phyloP scores from a whole-genome alignment of 2,329 filamentous ascomycete genomes.

The Monilinia laxa region DNA sequence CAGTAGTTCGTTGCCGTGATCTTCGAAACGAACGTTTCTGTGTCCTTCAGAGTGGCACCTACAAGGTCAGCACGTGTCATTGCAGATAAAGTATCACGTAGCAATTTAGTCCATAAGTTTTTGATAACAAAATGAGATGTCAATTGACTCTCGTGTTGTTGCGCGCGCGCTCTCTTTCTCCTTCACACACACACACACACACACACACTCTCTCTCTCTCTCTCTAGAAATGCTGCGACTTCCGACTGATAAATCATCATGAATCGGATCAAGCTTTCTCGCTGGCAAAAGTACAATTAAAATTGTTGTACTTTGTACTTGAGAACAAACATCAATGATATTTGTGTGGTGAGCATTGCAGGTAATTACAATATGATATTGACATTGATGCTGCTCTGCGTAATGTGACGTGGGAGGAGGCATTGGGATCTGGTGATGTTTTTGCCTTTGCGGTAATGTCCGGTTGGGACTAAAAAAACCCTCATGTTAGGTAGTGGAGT shows the following conservation, averaged over 20 bases:
- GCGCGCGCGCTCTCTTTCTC: slow-evolving; percentile 22
- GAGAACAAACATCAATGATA: neutral
- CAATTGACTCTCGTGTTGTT: slow-evolving; percentile 25
- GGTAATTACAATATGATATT: slow-evolving; percentile 26
- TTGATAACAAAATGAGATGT: slow-evolving; percentile 35
- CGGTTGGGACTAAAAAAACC: slow-evolving; percentile 36
- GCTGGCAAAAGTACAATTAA: slow-evolving; percentile 15
- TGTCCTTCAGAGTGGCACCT: slow-evolving; percentile 37
- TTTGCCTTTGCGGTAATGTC: slow-evolving; percentile 32
- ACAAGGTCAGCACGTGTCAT: slow-evolving; percentile 42
- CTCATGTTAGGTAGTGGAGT: slow-evolving; percentile 35
- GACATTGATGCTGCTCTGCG: slow-evolving; percentile 25
- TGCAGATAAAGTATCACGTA: slow-evolving; percentile 39
- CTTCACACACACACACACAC: too few species aligned
- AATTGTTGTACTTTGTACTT: neutral
- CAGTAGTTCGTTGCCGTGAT: slow-evolving; percentile 38
- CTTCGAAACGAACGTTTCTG: slow-evolving; percentile 39
- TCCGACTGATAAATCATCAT: slow-evolving; percentile 7
- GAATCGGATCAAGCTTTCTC: neutral
- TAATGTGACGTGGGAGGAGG: slow-evolving; percentile 36
- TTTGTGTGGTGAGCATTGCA: slow-evolving; percentile 30
- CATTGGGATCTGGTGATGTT: slow-evolving; percentile 35
- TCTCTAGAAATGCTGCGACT: slow-evolving; percentile 27
- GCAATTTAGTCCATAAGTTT: slow-evolving; percentile 29
- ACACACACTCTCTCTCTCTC: slow-evolving; percentile 26